Evolutionary conservation across 139 green algal genomes (phyloP).

Genomic region (Diplosphaera chodatii): DNA sequence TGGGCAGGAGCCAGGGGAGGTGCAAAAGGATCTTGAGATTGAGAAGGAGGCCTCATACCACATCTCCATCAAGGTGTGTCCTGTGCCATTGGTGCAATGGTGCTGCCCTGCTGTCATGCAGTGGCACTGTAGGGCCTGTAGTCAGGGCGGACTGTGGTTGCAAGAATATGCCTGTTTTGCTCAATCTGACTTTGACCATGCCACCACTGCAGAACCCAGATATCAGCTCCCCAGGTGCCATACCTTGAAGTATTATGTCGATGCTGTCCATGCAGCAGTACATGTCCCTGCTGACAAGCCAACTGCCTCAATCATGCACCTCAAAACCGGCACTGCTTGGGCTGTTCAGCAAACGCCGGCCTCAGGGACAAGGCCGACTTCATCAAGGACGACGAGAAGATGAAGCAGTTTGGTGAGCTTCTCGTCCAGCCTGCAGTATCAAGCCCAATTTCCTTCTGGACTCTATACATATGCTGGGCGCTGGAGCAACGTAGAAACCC

Average conservation of each 20-base stretch:
- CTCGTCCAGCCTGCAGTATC: background rate
- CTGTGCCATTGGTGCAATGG: too few species aligned
- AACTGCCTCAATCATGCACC: too few species aligned
- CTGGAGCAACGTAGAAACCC: too few species aligned
- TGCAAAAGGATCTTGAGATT: constrained; percentile 34
- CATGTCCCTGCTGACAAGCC: too few species aligned
- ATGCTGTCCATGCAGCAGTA: too few species aligned
- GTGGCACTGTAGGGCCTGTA: too few species aligned
- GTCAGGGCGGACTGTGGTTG: too few species aligned
- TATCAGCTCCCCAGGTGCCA: background rate
- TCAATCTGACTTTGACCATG: too few species aligned
- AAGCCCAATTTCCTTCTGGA: too few species aligned
- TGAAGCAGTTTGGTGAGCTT: constrained; percentile 21
- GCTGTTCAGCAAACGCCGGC: constrained; percentile 9
- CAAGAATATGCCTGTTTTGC: too few species aligned
- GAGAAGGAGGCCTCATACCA: constrained; percentile 19
- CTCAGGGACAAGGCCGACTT: constrained; percentile 31
- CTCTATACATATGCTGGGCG: too few species aligned
- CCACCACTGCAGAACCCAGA: constrained; percentile 24
- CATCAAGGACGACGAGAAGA: constrained; percentile 14
- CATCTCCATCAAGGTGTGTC: constrained; percentile 26
- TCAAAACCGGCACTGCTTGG: background rate
- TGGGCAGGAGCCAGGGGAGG: constrained; percentile 14
- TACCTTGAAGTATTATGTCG: background rate
- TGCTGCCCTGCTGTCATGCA: too few species aligned